A percentile compares a stretch with the other conserved stretches of the same genome.
Evolutionary conservation across 768 basidiomycete species (phyloP).

Genomic region (Naganishia onofrii): DNA sequence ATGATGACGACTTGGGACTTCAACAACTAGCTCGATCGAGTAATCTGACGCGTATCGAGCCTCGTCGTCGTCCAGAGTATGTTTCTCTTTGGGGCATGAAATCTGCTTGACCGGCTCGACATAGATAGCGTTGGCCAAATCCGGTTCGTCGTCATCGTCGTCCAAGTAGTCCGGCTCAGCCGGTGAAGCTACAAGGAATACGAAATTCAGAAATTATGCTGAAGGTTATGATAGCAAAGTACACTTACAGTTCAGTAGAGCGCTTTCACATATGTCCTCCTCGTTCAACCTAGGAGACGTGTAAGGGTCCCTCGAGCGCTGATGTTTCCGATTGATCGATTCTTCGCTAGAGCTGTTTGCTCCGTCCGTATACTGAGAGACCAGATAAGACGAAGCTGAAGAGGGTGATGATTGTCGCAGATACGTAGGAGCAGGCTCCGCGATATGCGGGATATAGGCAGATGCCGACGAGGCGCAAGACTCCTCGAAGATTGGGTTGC

Average conservation of each 20-base stretch:
- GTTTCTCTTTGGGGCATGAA: not conserved
- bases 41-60: not conserved
- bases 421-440: not conserved
- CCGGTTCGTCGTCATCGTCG: not conserved
- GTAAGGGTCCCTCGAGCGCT: not conserved
- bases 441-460: not conserved
- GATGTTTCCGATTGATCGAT: too few species aligned
- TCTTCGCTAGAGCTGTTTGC: not conserved
- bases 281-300: constrained; percentile 1
- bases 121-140: not conserved
- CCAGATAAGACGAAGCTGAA: constrained; percentile 9
- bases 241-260: constrained; percentile 2
- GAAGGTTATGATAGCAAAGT: not conserved
- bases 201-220: not conserved
- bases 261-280: constrained; percentile 20
- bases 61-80: not conserved
- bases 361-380: not conserved
- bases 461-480: not conserved
- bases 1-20: not conserved
- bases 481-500: not conserved
- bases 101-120: not conserved
- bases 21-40: constrained; percentile 3
- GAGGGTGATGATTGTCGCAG: constrained; percentile 9
- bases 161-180: not conserved
- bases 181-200: not conserved